phyloP scores from a whole-genome alignment of 2,329 filamentous ascomycete species.

The Stagonosporopsis chrysanthemi region DNA sequence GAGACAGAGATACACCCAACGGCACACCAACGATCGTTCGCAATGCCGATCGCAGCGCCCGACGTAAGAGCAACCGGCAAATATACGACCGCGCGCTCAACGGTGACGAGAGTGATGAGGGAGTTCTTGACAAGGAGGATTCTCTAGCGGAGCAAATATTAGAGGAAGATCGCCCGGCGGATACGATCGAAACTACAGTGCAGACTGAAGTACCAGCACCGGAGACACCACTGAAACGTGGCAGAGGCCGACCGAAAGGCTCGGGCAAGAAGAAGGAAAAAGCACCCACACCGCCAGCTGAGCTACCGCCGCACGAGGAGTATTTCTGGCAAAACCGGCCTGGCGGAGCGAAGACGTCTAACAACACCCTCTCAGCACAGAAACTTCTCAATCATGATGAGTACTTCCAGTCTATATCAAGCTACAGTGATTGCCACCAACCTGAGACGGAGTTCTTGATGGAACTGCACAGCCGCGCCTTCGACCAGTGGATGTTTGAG shows the following conservation, averaged over 20 bases:
- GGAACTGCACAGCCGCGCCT: slow-evolving; percentile 78
- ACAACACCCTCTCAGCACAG: slow-evolving; percentile 79
- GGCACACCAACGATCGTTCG: slow-evolving; percentile 69
- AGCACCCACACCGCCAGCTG: slow-evolving; percentile 79
- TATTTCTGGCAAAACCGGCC: slow-evolving; percentile 94
- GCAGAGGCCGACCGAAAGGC: slow-evolving; percentile 51
- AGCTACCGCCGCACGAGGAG: slow-evolving; percentile 85
- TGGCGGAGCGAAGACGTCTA: slow-evolving; percentile 82
- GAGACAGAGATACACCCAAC: slow-evolving; percentile 41
- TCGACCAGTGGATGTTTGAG: slow-evolving; percentile 93
- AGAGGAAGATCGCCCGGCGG: slow-evolving; percentile 60
- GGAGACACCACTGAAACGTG: slow-evolving; percentile 63
- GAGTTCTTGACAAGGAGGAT: slow-evolving; percentile 69
- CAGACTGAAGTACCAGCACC: slow-evolving; percentile 51
- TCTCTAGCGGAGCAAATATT: slow-evolving; percentile 74
- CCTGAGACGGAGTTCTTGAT: slow-evolving; percentile 75
- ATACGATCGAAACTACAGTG: slow-evolving; percentile 28
- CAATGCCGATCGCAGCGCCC: slow-evolving; percentile 84
- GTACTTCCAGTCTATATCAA: slow-evolving; percentile 76
- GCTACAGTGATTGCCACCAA: slow-evolving; percentile 72
- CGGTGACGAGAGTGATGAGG: slow-evolving; percentile 72
- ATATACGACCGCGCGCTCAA: slow-evolving; percentile 76
- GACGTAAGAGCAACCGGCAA: slow-evolving; percentile 80
- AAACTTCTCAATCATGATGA: slow-evolving; percentile 87
- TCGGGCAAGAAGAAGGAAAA: slow-evolving; percentile 59